Percentiles rank a stretch among this genome's conserved stretches.
Evolutionary conservation across 371 early-diverging fungal genomes (phyloP).

Genomic region (Chytridiales sp.): DNA sequence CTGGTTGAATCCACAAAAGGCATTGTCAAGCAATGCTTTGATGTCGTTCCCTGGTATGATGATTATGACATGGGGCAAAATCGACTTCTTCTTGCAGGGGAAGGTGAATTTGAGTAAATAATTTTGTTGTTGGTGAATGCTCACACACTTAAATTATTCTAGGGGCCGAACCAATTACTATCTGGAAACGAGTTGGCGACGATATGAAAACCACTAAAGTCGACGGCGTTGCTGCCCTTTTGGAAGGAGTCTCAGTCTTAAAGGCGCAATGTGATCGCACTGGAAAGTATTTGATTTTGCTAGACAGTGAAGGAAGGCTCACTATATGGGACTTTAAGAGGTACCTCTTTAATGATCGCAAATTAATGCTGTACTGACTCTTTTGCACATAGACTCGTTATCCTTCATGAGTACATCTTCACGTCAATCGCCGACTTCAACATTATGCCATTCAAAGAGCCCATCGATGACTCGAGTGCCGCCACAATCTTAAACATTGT

Average conservation of each 20-base stretch:
- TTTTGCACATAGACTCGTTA: slow-evolving; percentile 10
- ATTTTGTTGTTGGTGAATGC: slow-evolving; percentile 2
- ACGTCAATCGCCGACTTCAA: slow-evolving; percentile 25
- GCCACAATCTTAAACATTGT: slow-evolving; percentile 6
- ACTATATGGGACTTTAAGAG: slow-evolving; percentile 29
- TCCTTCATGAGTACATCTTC: slow-evolving; percentile 9
- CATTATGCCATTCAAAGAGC: slow-evolving; percentile 12
- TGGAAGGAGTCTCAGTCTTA: slow-evolving; percentile 13
- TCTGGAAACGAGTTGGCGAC: slow-evolving; percentile 20
- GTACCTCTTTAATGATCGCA: slow-evolving; percentile 9
- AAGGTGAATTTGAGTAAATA: slow-evolving; percentile 13
- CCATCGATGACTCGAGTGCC: not conserved
- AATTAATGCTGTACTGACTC: not conserved
- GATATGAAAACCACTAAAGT: slow-evolving; percentile 12
- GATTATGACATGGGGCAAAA: not conserved
- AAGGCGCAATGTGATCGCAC: slow-evolving; percentile 17
- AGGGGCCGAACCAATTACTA: slow-evolving; percentile 26
- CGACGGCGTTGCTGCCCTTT: slow-evolving; percentile 15
- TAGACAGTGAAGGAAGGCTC: slow-evolving; percentile 22
- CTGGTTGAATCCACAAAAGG: slow-evolving; percentile 1
- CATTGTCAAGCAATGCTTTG: not conserved
- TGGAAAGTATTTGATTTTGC: slow-evolving; percentile 20
- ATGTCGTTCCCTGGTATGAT: slow-evolving; percentile 6
- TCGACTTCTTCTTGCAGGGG: slow-evolving; percentile 19
- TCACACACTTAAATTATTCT: too few species aligned